phyloP scores from a whole-genome alignment of 139 green algal species.

The Trebouxia sp. region DNA sequence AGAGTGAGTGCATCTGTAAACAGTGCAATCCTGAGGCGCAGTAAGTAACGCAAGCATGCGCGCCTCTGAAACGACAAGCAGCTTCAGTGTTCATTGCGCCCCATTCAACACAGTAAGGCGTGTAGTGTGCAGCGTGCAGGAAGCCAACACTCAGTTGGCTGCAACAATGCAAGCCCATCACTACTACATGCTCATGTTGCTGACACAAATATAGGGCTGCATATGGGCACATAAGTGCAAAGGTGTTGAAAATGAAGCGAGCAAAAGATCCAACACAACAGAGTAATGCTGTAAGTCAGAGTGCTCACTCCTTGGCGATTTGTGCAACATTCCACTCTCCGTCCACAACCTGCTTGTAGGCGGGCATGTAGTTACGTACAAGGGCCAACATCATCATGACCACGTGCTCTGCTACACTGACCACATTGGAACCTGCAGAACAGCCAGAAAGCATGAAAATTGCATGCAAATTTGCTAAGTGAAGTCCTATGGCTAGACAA shows the following conservation, averaged over 20 bases:
- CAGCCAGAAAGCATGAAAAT: neutral
- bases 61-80: too few relatives aligned
- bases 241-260: neutral
- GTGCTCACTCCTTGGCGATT: constrained; percentile 24
- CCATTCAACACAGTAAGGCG: too few relatives aligned
- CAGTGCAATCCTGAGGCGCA: too few relatives aligned
- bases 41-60: too few relatives aligned
- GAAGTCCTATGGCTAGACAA: neutral
- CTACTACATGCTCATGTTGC: too few relatives aligned
- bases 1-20: too few relatives aligned
- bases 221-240: neutral
- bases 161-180: too few relatives aligned
- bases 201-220: too few relatives aligned
- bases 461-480: neutral
- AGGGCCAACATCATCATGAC: constrained; percentile 38
- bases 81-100: too few relatives aligned
- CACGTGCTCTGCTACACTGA: constrained; percentile 41
- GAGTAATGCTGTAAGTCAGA: neutral
- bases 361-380: constrained; percentile 39
- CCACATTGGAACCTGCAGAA: constrained; percentile 36
- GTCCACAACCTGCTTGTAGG: neutral
- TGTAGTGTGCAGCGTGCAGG: too few relatives aligned
- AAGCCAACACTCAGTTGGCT: too few relatives aligned
- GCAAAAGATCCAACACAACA: neutral
- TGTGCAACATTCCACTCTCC: constrained; percentile 33